Percentiles rank a stretch among this genome's conserved stretches.
These are phyloP conservation scores for Daldinia decipiens DNA, from an alignment of 495 filamentous ascomycete species.

Conservation along the genomic window DNA sequence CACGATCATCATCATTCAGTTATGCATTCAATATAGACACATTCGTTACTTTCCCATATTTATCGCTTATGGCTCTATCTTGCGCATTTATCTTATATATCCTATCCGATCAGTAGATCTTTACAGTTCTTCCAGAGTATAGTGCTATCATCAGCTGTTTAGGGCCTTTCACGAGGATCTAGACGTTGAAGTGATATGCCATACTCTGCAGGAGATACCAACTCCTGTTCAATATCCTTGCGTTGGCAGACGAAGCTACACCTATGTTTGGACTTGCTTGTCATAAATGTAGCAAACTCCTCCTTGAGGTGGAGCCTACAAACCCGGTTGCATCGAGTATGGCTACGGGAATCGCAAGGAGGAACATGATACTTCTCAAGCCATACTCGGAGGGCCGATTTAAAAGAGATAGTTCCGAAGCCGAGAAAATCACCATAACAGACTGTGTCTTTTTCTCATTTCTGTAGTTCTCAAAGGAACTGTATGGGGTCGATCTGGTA, in stretches of 20 bases:
- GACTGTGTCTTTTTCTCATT: slow-evolving; percentile 31
- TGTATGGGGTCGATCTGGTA: slow-evolving; percentile 8
- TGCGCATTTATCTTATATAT: no score
- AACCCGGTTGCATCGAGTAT: slow-evolving; percentile 1
- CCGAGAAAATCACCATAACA: slow-evolving; percentile 19
- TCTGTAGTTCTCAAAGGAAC: slow-evolving; percentile 20
- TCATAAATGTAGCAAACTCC: slow-evolving; percentile 23
- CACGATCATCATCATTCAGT: no score
- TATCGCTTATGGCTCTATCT: no score
- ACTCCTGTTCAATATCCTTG: no score
- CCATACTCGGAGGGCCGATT: slow-evolving; percentile 22
- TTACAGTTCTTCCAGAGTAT: no score
- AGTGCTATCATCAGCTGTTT: no score
- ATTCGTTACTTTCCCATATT: no score
- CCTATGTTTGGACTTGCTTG: slow-evolving; percentile 15
- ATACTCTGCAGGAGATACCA: no score
- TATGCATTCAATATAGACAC: no score
- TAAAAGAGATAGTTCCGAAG: background rate
- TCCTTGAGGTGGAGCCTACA: slow-evolving; percentile 3
- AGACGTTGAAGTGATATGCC: no score
- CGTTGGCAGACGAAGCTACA: slow-evolving; percentile 15
- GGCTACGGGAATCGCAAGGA: slow-evolving; percentile 11
- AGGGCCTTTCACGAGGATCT: no score
- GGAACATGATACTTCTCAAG: slow-evolving; percentile 26
- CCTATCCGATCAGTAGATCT: no score